These are phyloP conservation scores for Cryptococcus depauperatus DNA, from an alignment of 1,284 basidiomycete species.

Conservation along the genomic window DNA sequence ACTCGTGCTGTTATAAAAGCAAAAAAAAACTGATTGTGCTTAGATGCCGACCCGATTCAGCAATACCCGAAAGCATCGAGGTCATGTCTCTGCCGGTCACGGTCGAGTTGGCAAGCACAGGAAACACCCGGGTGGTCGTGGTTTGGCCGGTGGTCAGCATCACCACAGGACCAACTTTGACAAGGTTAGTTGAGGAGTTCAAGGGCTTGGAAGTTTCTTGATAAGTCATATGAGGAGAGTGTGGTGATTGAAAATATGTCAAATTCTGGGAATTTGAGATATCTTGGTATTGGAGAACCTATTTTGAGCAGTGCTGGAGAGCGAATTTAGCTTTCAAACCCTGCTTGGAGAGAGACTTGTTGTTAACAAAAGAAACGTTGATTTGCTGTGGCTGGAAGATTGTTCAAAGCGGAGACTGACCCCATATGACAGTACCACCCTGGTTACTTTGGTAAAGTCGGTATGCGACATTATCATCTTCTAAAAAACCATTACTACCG, in stretches of 20 bases:
- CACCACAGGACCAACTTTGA: constrained; percentile 75
- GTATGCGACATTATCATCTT: constrained; percentile 98
- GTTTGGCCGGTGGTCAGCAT: constrained; percentile 99
- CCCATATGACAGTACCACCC: constrained; percentile 62
- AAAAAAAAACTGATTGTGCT: too few relatives aligned
- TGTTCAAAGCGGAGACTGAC: constrained; percentile 1
- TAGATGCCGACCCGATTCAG: constrained; percentile 85
- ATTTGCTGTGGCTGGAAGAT: neutral
- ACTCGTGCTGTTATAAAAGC: too few relatives aligned
- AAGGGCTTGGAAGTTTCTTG: neutral
- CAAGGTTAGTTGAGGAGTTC: constrained; percentile 45
- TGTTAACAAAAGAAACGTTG: too few relatives aligned
- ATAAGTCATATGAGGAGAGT: neutral
- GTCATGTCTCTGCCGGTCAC: constrained; percentile 97
- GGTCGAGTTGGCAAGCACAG: constrained; percentile 99
- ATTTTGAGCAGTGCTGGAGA: neutral
- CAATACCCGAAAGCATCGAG: constrained; percentile 97
- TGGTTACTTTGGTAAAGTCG: constrained; percentile 65
- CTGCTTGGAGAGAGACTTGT: too few relatives aligned
- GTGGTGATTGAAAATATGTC: neutral
- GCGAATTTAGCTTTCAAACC: too few relatives aligned
- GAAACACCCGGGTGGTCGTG: constrained; percentile 99
- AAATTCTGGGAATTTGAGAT: neutral
- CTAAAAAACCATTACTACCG: constrained; percentile 85
- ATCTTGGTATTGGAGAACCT: neutral